These are phyloP conservation scores for Lipomyces sp. DNA, from an alignment of 805 yeast species.

Conservation along the genomic window DNA sequence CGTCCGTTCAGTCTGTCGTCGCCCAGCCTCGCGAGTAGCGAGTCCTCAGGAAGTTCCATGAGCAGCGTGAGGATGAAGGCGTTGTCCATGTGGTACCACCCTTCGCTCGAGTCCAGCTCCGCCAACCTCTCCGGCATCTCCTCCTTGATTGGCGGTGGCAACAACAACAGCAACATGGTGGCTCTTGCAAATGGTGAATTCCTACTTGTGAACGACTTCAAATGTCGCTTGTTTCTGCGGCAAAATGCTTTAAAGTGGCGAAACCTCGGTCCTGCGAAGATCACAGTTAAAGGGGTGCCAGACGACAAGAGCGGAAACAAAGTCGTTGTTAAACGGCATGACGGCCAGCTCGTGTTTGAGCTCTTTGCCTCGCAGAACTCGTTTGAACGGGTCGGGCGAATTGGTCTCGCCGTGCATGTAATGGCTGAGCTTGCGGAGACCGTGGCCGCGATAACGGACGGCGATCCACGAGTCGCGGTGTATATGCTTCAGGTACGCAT, in stretches of 20 bases:
- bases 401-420: constrained; percentile 25
- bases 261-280: constrained; percentile 27
- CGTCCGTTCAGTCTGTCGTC: constrained; percentile 13
- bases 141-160: background rate
- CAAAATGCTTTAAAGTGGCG: constrained; percentile 29
- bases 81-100: constrained; percentile 16
- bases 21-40: constrained; percentile 21
- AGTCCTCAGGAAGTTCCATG: constrained; percentile 12
- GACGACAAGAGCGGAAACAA: background rate
- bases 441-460: constrained; percentile 8
- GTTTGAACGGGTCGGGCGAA: constrained; percentile 22
- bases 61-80: background rate
- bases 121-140: background rate
- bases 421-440: constrained; percentile 11
- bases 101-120: constrained; percentile 4
- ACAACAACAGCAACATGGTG: background rate
- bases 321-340: constrained; percentile 15
- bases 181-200: constrained; percentile 4
- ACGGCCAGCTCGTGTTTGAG: constrained; percentile 23
- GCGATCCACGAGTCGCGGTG: constrained; percentile 23
- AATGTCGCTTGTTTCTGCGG: constrained; percentile 26
- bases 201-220: constrained; percentile 16
- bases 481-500: constrained; percentile 35
- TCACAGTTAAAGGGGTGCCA: constrained; percentile 14
- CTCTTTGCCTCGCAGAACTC: constrained; percentile 3